phyloP scores from a whole-genome alignment of 805 yeast genomes.

The Jamesozyma gamospora region DNA sequence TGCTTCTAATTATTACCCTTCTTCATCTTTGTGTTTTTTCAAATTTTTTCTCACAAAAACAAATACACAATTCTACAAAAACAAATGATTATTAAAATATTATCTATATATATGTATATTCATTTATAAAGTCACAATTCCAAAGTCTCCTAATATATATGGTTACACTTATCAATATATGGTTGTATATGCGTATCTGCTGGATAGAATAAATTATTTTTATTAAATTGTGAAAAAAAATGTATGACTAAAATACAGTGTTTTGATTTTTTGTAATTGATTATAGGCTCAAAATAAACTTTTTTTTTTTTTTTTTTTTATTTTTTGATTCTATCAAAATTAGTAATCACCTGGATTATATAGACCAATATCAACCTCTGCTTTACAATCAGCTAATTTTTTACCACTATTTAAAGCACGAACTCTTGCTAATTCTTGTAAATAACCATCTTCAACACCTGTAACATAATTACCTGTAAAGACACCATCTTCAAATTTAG shows the following conservation, averaged over 20 bases:
- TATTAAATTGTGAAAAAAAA: too few species aligned
- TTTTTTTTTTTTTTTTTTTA: not conserved
- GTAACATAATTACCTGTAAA: constrained; percentile 92
- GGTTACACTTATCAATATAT: too few species aligned
- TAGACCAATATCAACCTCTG: constrained; percentile 62
- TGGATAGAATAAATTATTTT: too few species aligned
- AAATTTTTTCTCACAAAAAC: too few species aligned
- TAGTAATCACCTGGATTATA: constrained; percentile 48
- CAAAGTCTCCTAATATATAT: too few species aligned
- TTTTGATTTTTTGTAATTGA: not conserved
- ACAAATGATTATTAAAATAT: too few species aligned
- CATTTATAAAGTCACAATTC: too few species aligned
- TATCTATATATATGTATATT: too few species aligned
- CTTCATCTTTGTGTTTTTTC: too few species aligned
- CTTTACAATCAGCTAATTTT: constrained; percentile 52
- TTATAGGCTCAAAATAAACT: not conserved
- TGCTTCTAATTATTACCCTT: too few species aligned
- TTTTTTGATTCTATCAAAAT: not conserved
- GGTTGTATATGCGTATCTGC: not conserved
- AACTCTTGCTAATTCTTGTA: constrained; percentile 70
- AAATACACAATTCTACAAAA: too few species aligned
- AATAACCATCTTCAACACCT: constrained; percentile 79
- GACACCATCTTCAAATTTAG: constrained; percentile 87
- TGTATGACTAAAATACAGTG: not conserved
- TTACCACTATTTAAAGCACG: constrained; percentile 65